Evolutionary conservation across 768 basidiomycete species (phyloP).

Genomic region (Tulasnella sp.): DNA sequence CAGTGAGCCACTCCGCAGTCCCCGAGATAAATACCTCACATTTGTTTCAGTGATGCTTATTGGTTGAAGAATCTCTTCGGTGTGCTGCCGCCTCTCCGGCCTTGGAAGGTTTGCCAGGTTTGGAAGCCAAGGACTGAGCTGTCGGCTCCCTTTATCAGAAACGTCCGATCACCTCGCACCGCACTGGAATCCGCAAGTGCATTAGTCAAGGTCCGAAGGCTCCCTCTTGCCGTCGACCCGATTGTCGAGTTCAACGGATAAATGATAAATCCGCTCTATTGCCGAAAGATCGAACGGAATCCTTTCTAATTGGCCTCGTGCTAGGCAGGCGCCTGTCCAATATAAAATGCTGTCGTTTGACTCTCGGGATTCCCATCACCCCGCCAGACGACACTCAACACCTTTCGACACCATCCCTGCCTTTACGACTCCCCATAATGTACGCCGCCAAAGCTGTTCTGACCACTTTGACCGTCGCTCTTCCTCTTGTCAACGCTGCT

Average conservation of each 20-base stretch:
- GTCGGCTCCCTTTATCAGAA: too few relatives aligned
- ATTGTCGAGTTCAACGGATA: not conserved
- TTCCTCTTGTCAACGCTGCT: not conserved
- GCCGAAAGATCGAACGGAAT: too few relatives aligned
- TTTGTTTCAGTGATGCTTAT: not conserved
- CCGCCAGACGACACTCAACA: too few relatives aligned
- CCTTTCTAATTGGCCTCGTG: too few relatives aligned
- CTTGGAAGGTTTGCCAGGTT: not conserved
- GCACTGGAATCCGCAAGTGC: too few relatives aligned
- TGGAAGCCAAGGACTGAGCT: too few relatives aligned
- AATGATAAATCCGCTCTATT: not conserved
- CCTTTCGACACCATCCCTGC: not conserved
- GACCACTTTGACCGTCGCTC: not conserved
- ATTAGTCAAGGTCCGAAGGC: not conserved
- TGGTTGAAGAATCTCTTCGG: not conserved
- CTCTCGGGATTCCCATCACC: too few relatives aligned
- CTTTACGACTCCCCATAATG: not conserved
- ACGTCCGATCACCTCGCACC: too few relatives aligned
- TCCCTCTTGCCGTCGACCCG: not conserved
- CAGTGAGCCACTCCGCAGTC: not conserved
- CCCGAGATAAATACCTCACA: not conserved
- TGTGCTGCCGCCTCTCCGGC: not conserved
- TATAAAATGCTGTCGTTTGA: too few relatives aligned
- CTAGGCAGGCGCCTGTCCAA: too few relatives aligned
- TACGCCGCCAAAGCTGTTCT: not conserved